Base-by-base conservation (phyloP, 2,329 filamentous ascomycete genomes). In the Fusarium denticulatum region DNA sequence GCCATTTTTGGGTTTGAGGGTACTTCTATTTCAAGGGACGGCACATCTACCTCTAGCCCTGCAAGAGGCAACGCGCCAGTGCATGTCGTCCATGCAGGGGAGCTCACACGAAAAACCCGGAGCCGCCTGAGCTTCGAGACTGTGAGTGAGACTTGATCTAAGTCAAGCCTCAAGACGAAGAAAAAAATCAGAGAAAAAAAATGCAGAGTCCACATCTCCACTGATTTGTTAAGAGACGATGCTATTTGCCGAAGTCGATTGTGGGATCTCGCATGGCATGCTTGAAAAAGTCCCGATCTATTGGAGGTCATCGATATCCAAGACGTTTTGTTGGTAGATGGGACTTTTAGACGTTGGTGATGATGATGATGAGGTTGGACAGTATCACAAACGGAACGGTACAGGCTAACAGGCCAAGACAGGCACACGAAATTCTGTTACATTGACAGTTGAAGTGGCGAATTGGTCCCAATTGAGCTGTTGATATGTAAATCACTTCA, bases 1-100 rank as follows among this genome's bases (percentile, higher is more conserved):
- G 34, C 8, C 7, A 37, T 15, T 2, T 7, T 20, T 11, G 16
- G 6, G 16, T 13, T 3, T 5, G 7, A 8, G 3, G 43, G 11
- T 75, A 74, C 72, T 20, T 60, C 26, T 28, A 36, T 34, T 20
- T 32, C 28, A n/a, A 66, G 42, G 47, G 15, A 59, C 36, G 63
- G 64, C 71, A 61, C 60, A 66, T 74, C 64, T 69, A 30, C 50
- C 46, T 58, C 55, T 66, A 67, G 69, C 56, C 59, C 69, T 74
- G 59, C 59, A 57, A 60, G 58, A 55, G 62, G 62, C 59, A 63
- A 60, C 43, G 52, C 59, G 64, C 64, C 52, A 66, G 68, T 64
- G 71, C 47, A 55, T 67, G 64, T 66, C 64, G 72, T 65, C 67
- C 71, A 72, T 75, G 72, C 72, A 74, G 72, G 72, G 72, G 68